phyloP scores from a whole-genome alignment of 1,284 basidiomycete species.

The Mycena citricolor region DNA sequence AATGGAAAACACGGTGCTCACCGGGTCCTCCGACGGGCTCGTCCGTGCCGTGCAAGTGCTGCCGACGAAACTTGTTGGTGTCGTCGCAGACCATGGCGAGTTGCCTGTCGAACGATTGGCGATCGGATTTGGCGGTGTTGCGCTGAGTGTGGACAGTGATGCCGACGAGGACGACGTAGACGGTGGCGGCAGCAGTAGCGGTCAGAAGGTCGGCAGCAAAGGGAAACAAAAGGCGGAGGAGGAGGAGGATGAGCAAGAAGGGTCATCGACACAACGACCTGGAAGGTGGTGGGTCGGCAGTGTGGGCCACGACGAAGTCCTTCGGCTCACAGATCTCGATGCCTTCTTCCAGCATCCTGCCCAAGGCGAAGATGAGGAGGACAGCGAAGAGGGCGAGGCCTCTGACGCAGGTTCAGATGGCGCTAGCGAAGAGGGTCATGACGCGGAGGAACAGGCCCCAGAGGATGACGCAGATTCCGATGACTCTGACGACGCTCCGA shows the following conservation, averaged over 20 bases:
- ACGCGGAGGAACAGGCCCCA: constrained; percentile 29
- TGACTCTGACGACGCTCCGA: constrained; percentile 34
- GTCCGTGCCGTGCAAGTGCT: constrained; percentile 88
- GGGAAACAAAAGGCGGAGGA: constrained; percentile 34
- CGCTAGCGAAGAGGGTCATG: constrained; percentile 18
- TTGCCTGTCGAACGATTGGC: constrained; percentile 89
- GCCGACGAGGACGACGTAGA: too few relatives aligned
- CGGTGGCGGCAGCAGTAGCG: constrained; percentile 20
- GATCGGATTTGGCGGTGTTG: constrained; percentile 43
- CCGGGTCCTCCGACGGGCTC: constrained; percentile 92
- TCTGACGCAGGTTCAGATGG: constrained; percentile 36
- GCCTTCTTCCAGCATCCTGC: constrained; percentile 47
- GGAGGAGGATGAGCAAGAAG: constrained; percentile 21
- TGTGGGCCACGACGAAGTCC: constrained; percentile 86
- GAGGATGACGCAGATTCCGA: constrained; percentile 37
- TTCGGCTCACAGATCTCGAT: constrained; percentile 83
- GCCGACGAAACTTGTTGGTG: constrained; percentile 88
- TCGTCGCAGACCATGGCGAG: constrained; percentile 87
- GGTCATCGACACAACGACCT: constrained; percentile 16
- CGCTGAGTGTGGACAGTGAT: too few relatives aligned
- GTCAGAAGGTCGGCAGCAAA: constrained; percentile 6
- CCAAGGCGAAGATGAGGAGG: constrained; percentile 37
- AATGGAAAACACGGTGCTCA: constrained; percentile 63
- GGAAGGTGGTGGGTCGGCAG: constrained; percentile 81
- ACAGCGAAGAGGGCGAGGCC: constrained; percentile 35